A percentile compares a stretch with the other conserved stretches of the same genome.
phyloP scores from a whole-genome alignment of 371 early-diverging fungal species.

The Mucor indicus region DNA sequence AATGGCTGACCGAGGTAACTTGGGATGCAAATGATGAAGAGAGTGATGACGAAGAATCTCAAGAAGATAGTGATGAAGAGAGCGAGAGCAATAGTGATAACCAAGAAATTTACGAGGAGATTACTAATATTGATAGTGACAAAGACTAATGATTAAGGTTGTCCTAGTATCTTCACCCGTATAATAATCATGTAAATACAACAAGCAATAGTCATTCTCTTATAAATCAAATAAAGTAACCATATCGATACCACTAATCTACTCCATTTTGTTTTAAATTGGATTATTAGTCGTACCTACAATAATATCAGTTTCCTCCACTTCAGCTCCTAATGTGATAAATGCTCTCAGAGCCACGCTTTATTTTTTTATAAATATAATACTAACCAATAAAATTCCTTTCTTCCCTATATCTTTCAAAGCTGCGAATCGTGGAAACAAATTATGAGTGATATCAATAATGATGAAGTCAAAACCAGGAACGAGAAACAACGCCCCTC shows the following conservation, averaged over 20 bases:
- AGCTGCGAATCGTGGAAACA: neutral
- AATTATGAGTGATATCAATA: neutral
- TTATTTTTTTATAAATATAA: slow-evolving; percentile 2
- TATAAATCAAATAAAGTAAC: slow-evolving; percentile 2
- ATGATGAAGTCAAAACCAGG: neutral
- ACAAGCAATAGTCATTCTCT: neutral
- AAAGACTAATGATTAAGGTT: slow-evolving; percentile 5
- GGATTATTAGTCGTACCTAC: slow-evolving; percentile 5
- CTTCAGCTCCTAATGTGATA: neutral
- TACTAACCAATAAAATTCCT: slow-evolving; percentile 3
- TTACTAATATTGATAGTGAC: slow-evolving; percentile 1
- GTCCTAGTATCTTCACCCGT: slow-evolving; percentile 3
- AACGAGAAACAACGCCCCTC: neutral
- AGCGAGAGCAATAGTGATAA: slow-evolving; percentile 9
- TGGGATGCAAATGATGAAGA: slow-evolving; percentile 4
- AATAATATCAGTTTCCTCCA: neutral
- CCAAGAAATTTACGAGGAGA: slow-evolving; percentile 6
- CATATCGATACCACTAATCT: slow-evolving; percentile 3
- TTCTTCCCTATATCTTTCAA: slow-evolving; percentile 8
- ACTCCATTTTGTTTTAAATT: slow-evolving; percentile 1
- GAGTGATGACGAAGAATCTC: slow-evolving; percentile 7
- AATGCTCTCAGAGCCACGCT: slow-evolving; percentile 1
- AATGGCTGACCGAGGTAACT: slow-evolving; percentile 7
- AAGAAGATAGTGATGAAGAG: slow-evolving; percentile 6
- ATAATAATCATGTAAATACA: slow-evolving; percentile 1